Percentiles rank a stretch among this genome's conserved stretches.
Evolutionary conservation across 2,329 filamentous ascomycete genomes (phyloP).

Genomic region (Talaromyces sp.): DNA sequence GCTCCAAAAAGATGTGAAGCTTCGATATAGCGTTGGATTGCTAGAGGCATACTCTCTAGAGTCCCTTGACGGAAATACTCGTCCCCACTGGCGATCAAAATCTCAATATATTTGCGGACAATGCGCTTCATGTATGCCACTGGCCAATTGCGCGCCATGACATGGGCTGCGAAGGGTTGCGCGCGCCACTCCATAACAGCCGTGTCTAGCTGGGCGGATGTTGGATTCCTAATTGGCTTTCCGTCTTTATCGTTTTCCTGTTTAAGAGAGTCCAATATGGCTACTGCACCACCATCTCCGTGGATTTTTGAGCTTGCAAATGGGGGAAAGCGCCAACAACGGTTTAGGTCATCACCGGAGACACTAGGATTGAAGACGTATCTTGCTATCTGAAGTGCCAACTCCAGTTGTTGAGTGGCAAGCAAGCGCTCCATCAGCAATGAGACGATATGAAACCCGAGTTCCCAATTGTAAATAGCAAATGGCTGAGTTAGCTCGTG

Average conservation of each 20-base stretch:
- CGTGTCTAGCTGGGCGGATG: background rate
- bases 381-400: slow-evolving; percentile 18
- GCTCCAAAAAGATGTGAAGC: slow-evolving; percentile 25
- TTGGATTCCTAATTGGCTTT: too few relatives aligned
- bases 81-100: slow-evolving; percentile 28
- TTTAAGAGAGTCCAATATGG: background rate
- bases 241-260: too few relatives aligned
- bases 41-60: slow-evolving; percentile 27
- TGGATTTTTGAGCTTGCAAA: background rate
- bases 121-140: slow-evolving; percentile 30
- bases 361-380: slow-evolving; percentile 23
- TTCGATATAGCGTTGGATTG: slow-evolving; percentile 26
- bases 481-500: slow-evolving; percentile 22
- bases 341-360: background rate
- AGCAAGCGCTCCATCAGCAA: slow-evolving; percentile 19
- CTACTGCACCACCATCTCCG: slow-evolving; percentile 17
- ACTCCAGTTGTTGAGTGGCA: slow-evolving; percentile 22
- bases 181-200: slow-evolving; percentile 18
- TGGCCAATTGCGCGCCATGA: slow-evolving; percentile 21
- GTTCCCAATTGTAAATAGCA: slow-evolving; percentile 29
- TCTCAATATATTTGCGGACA: slow-evolving; percentile 31
- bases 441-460: slow-evolving; percentile 22
- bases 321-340: background rate
- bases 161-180: slow-evolving; percentile 23
- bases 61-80: slow-evolving; percentile 24